phyloP scores from a whole-genome alignment of 768 basidiomycete genomes.

The Dioszegia aurantiaca region DNA sequence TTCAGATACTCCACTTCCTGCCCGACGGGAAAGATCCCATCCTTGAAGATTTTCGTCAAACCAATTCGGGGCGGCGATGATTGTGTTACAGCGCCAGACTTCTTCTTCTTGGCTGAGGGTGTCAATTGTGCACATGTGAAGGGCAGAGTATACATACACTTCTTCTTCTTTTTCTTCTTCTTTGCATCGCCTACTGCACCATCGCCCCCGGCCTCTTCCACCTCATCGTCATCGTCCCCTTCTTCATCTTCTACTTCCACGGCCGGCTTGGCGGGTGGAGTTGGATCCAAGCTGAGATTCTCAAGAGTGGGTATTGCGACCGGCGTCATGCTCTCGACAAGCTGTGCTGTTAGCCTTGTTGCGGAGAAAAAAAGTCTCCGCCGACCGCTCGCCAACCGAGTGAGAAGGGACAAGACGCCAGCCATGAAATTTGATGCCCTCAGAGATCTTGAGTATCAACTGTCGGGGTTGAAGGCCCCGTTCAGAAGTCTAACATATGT shows the following conservation, averaged over 20 bases:
- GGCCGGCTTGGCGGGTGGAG: constrained; percentile 16
- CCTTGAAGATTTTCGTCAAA: constrained; percentile 79
- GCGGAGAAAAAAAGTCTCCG: too few relatives aligned
- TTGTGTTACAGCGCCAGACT: constrained; percentile 57
- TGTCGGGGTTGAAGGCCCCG: constrained; percentile 24
- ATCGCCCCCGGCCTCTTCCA: background rate
- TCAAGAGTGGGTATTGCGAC: constrained; percentile 11
- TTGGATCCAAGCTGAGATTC: constrained; percentile 6
- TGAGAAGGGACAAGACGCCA: background rate
- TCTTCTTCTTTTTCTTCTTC: constrained; percentile 87
- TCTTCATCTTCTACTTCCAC: constrained; percentile 19
- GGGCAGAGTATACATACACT: constrained; percentile 42
- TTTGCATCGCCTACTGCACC: constrained; percentile 13
- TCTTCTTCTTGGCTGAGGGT: constrained; percentile 60
- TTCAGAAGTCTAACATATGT: constrained; percentile 49
- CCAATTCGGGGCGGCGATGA: constrained; percentile 88
- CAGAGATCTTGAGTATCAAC: constrained; percentile 20
- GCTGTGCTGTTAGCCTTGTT: constrained; percentile 4
- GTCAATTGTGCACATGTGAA: background rate
- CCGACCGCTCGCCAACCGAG: background rate
- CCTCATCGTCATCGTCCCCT: constrained; percentile 4
- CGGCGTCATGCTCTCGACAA: constrained; percentile 12
- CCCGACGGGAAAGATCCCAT: constrained; percentile 84
- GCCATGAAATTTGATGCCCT: constrained; percentile 9
- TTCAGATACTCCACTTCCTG: constrained; percentile 87